Evolutionary conservation across 352 stramenopile genomes (phyloP).

Genomic region (Nothophytophthora sp.): DNA sequence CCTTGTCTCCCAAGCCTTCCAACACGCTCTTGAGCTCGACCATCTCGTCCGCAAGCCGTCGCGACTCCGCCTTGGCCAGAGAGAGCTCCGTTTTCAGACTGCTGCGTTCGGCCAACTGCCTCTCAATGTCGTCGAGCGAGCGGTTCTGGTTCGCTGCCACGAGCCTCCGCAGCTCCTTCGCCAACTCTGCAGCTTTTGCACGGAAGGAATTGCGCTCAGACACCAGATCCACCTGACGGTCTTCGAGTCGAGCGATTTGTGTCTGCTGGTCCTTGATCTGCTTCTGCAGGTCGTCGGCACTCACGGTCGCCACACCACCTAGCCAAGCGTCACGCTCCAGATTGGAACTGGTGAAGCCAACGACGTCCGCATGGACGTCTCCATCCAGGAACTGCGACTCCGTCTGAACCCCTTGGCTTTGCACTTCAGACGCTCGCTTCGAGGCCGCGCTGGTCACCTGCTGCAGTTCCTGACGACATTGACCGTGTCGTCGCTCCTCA

Average conservation of each 20-base stretch:
- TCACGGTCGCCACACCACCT: slow-evolving; percentile 36
- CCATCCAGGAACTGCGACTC: slow-evolving; percentile 34
- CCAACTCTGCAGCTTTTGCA: slow-evolving; percentile 46
- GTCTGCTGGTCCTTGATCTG: slow-evolving; percentile 33
- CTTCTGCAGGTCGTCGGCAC: slow-evolving; percentile 41
- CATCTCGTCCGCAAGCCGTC: slow-evolving; percentile 55
- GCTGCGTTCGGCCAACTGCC: slow-evolving; percentile 59
- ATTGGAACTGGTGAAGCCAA: slow-evolving; percentile 4
- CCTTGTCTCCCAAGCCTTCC: slow-evolving; percentile 63
- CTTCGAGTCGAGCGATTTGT: slow-evolving; percentile 30
- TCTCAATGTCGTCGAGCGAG: slow-evolving; percentile 52
- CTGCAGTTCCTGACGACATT: slow-evolving; percentile 52
- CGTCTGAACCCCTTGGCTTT: slow-evolving; percentile 47
- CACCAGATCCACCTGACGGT: slow-evolving; percentile 35
- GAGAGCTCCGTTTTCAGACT: slow-evolving; percentile 56
- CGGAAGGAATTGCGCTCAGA: slow-evolving; percentile 69
- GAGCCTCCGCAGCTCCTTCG: slow-evolving; percentile 61
- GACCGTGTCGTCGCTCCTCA: slow-evolving; percentile 39
- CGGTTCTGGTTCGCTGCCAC: slow-evolving; percentile 51
- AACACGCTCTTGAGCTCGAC: slow-evolving; percentile 62
- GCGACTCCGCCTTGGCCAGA: slow-evolving; percentile 51
- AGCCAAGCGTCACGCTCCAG: slow-evolving; percentile 25
- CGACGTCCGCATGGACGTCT: slow-evolving; percentile 2
- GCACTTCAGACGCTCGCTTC: slow-evolving; percentile 14
- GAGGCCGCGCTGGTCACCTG: slow-evolving; percentile 7